A percentile compares a stretch with the other conserved stretches of the same genome.
phyloP scores from a whole-genome alignment of 148 eudicot species.

The Cornus florida region DNA sequence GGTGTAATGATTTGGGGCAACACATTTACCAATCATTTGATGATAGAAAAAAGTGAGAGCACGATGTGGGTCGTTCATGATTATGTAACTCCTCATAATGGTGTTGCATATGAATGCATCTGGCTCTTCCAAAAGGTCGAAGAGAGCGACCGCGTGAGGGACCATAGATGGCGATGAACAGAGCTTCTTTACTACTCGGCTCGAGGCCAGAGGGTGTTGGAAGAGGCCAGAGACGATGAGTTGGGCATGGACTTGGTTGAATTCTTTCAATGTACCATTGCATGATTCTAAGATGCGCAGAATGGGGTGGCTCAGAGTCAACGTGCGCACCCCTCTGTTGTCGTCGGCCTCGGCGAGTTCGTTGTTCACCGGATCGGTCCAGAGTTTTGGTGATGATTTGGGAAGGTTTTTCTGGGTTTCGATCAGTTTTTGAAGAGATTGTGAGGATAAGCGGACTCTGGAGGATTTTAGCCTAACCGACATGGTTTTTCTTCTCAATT shows the following conservation, averaged over 20 bases:
- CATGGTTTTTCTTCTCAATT: conserved; percentile 31
- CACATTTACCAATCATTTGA: background rate
- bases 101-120: background rate
- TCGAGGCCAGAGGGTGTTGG: no score
- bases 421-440: conserved; percentile 44
- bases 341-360: background rate
- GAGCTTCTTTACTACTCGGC: no score
- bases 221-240: no score
- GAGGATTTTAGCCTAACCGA: conserved; percentile 22
- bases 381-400: conserved; percentile 38
- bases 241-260: no score
- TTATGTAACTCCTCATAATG: background rate
- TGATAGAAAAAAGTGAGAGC: background rate
- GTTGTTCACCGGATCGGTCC: conserved; percentile 20
- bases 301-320: background rate
- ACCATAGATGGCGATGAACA: no score
- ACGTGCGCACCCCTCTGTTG: no score
- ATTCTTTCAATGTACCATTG: no score
- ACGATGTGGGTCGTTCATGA: no score
- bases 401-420: conserved; percentile 42
- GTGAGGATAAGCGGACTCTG: conserved; percentile 22
- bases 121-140: no score
- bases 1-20: background rate
- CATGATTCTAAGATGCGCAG: no score
- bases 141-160: no score